Conservation (phyloP, 495 filamentous ascomycete genomes). For the Penicillium canescens region DNA sequence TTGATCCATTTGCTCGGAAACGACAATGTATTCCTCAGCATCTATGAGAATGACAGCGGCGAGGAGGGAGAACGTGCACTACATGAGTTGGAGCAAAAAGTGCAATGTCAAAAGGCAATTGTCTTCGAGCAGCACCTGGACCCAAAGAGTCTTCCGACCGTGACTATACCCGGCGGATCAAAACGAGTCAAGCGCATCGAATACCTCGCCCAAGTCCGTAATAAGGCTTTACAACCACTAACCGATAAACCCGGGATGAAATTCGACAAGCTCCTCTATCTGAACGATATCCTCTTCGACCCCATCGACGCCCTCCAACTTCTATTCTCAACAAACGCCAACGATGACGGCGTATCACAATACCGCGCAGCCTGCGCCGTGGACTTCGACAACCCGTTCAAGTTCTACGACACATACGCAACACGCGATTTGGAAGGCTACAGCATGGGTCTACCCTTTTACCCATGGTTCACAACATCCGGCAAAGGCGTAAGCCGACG, state of each 20-base stretch:
- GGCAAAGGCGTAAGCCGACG: conserved; percentile 57
- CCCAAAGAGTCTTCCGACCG: conserved; percentile 49
- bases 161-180: conserved; percentile 62
- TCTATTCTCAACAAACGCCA: conserved; percentile 72
- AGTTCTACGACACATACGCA: conserved; percentile 83
- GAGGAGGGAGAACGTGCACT: conserved; percentile 45
- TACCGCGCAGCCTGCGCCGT: conserved; percentile 81
- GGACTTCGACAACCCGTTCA: conserved; percentile 74
- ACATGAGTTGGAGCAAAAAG: conserved; percentile 38
- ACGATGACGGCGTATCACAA: conserved; percentile 52
- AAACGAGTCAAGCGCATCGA: conserved; percentile 68
- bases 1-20: conserved; percentile 62
- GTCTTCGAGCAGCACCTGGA: conserved; percentile 57
- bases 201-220: conserved; percentile 76
- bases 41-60: conserved; percentile 74
- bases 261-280: conserved; percentile 70
- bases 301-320: conserved; percentile 70
- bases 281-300: conserved; percentile 76
- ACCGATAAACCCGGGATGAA: conserved; percentile 38
- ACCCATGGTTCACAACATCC: conserved; percentile 67
- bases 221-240: conserved; percentile 69
- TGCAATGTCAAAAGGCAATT: conserved; percentile 52
- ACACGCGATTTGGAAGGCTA: conserved; percentile 74
- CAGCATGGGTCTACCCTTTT: conserved; percentile 69
- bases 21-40: conserved; percentile 50